phyloP scores from a whole-genome alignment of 805 yeast genomes.

The Myxozyma monticola region DNA sequence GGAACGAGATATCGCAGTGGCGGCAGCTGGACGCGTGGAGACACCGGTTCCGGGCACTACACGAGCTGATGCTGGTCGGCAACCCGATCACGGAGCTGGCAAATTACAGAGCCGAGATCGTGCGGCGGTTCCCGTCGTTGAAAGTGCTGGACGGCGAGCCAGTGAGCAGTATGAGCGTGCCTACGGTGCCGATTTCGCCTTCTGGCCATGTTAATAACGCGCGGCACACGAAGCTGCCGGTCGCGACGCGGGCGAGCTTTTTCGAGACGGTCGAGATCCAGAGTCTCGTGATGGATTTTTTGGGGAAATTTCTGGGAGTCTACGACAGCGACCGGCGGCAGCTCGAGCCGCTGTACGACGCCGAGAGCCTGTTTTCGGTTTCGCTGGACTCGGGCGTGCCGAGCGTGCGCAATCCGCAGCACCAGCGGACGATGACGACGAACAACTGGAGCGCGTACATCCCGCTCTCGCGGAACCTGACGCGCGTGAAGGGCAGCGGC shows the following conservation, averaged over 20 bases:
- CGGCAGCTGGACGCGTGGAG: constrained; percentile 72
- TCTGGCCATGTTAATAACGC: constrained; percentile 3
- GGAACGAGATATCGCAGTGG: constrained; percentile 64
- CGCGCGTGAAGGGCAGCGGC: constrained; percentile 53
- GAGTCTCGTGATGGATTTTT: constrained; percentile 69
- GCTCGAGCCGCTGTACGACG: constrained; percentile 70
- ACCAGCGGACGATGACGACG: constrained; percentile 1
- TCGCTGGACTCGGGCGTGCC: constrained; percentile 76
- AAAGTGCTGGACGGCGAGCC: constrained; percentile 74
- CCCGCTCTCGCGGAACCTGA: constrained; percentile 73
- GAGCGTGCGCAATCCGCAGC: constrained; percentile 35
- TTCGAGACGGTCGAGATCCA: constrained; percentile 78
- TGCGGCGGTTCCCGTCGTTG: constrained; percentile 76
- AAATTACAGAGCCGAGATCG: constrained; percentile 57
- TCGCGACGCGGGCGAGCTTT: constrained; percentile 59
- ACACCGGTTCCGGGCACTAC: constrained; percentile 66
- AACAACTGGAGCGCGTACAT: constrained; percentile 49
- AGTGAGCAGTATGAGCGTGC: constrained; percentile 60
- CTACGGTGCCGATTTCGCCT: constrained; percentile 1
- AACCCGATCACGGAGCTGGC: constrained; percentile 59
- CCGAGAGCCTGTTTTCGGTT: constrained; percentile 79
- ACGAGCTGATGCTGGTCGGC: constrained; percentile 75
- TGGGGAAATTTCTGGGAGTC: constrained; percentile 61
- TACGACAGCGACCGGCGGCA: constrained; percentile 83
- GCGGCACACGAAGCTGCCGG: constrained; percentile 36